These are phyloP conservation scores for Eucalyptus curtisii DNA, from an alignment of 345 rosid species.

Conservation along the genomic window DNA sequence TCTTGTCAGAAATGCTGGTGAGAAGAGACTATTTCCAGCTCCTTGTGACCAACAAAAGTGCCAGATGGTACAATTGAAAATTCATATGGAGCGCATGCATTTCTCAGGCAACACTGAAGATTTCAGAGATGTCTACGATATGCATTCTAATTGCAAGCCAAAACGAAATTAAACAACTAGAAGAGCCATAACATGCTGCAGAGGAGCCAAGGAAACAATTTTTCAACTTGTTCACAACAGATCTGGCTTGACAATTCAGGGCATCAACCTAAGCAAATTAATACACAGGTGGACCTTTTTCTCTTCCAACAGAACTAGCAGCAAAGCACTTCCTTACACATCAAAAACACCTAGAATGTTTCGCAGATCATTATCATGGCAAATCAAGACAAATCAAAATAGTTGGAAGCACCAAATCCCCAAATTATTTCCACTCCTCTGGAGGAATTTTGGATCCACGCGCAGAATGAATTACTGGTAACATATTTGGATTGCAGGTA, in stretches of 20 bases:
- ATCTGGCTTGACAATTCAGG: neutral
- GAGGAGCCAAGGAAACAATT: neutral
- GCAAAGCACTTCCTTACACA: neutral
- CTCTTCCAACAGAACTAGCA: neutral
- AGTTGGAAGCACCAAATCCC: neutral
- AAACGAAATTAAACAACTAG: neutral
- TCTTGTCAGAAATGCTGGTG: neutral
- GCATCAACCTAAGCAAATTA: neutral
- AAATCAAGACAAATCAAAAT: neutral
- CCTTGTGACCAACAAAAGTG: neutral
- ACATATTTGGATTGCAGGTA: neutral
- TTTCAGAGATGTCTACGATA: neutral
- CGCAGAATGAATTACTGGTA: neutral
- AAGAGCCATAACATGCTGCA: neutral
- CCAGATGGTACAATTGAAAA: neutral
- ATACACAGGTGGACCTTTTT: neutral
- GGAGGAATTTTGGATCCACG: neutral
- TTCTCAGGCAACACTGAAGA: neutral
- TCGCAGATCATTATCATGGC: neutral
- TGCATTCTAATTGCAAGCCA: neutral
- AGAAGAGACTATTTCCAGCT: neutral
- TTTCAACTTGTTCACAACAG: neutral
- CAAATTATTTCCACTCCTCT: rapidly evolving
- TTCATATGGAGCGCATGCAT: neutral
- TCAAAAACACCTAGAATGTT: neutral